Base-by-base conservation (phyloP, 352 stramenopile species). In the Peronospora farinosa region DNA sequence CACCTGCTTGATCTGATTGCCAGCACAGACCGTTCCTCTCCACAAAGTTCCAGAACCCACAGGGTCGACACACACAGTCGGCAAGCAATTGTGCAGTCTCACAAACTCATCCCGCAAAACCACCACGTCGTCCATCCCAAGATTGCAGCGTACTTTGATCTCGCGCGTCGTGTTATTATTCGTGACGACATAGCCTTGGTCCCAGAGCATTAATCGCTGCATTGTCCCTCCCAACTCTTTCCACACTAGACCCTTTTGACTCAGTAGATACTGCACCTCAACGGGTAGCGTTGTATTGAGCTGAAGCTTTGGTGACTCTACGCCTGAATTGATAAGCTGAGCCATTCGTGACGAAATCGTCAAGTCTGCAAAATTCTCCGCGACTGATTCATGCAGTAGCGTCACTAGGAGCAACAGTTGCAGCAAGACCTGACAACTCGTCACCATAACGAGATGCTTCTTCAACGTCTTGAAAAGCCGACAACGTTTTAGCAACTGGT, bases 171-270 rank as follows among this genome's bases (percentile, higher is more conserved):
- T 75, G 30, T 57, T 56, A 19, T 28, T 52, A n/a, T 40, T 53
- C 12, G 60, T 68, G 46, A 66, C 39, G 6, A 84, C 52, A 37
- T 66, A 77, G 8, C 72, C 70, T 3, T 63, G 45, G 43, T 84
- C 69, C 69, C 70, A 84, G n/a, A 84, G 72, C 30, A 84, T 56
- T 7, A 84, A 42, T 10, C 66, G 70, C 53, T 86, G 74, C 40
- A 80, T 27, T 11, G 62, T 81, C 11, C 69, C 67, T 13, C 64
- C 59, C 13, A 84, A 51, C 7, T 70, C 55, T 44, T 35, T 32
- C 70, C 72, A 80, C 9, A 28, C 16, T n/a, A 80, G 17, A 5
- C 39, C 9, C 16, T 64, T 58, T 30, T 39, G 13, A 2, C 21
- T 31, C 31, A 80, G 46, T 9, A 54, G 43, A 32, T 58, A 50